Conservation (phyloP, 2,329 filamentous ascomycete species). For the Alternaria hordeiaustralica region DNA sequence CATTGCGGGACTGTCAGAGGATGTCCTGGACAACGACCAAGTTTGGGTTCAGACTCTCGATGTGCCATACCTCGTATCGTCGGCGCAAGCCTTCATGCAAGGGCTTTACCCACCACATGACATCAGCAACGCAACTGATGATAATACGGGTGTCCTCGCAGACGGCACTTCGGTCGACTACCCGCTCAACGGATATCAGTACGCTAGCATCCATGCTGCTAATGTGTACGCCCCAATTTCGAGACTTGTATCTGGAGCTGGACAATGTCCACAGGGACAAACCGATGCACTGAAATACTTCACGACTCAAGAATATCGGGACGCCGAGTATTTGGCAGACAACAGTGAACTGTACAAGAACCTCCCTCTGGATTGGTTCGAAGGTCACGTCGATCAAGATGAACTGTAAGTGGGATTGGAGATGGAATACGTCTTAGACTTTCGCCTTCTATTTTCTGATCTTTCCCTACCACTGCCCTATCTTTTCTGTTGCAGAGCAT, state of each 20-base stretch:
- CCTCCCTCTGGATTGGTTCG: slow-evolving; percentile 54
- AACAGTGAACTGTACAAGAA: slow-evolving; percentile 54
- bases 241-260: slow-evolving; percentile 58
- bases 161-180: slow-evolving; percentile 56
- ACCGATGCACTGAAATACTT: slow-evolving; percentile 51
- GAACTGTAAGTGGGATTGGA: slow-evolving; percentile 28
- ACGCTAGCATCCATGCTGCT: slow-evolving; percentile 57
- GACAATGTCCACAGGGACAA: slow-evolving; percentile 52
- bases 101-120: slow-evolving; percentile 63
- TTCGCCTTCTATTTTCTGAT: background rate
- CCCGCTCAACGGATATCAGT: slow-evolving; percentile 65
- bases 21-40: slow-evolving; percentile 55
- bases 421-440: background rate
- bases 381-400: slow-evolving; percentile 48
- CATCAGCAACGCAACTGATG: slow-evolving; percentile 31
- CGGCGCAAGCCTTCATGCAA: slow-evolving; percentile 67
- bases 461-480: background rate
- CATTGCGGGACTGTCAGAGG: slow-evolving; percentile 52
- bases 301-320: slow-evolving; percentile 49
- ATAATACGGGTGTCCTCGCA: slow-evolving; percentile 53
- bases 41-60: slow-evolving; percentile 57
- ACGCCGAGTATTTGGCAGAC: slow-evolving; percentile 42
- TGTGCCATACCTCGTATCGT: slow-evolving; percentile 57
- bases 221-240: slow-evolving; percentile 57
- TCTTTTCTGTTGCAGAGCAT: background rate